Conservation (phyloP, 495 filamentous ascomycete species). For the Talaromyces thailandensis region DNA sequence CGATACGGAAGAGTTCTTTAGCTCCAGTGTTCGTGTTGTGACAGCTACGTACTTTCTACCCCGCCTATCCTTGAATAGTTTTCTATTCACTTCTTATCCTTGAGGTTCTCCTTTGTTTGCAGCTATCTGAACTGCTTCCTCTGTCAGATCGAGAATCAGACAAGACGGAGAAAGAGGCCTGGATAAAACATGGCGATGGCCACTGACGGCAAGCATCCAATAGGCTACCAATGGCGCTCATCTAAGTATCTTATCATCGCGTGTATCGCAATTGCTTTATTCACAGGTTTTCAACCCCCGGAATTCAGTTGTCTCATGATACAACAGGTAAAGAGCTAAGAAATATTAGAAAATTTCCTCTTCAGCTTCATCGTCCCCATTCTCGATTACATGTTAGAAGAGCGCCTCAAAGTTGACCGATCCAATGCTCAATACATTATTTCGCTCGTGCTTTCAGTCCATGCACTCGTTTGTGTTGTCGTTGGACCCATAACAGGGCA, state of each 20-base stretch:
- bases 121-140: background rate
- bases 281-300: conserved; percentile 8
- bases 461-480: conserved; percentile 13
- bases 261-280: conserved; percentile 14
- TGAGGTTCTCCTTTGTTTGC: background rate
- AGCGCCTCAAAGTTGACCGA: conserved; percentile 5
- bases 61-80: background rate
- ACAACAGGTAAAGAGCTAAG: background rate
- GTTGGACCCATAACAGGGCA: conserved; percentile 13
- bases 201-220: background rate
- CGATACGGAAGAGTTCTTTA: background rate
- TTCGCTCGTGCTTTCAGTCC: conserved; percentile 5
- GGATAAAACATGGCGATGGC: background rate
- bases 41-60: background rate
- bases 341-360: conserved; percentile 8
- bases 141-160: background rate
- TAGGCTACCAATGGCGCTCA: conserved; percentile 13
- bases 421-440: conserved; percentile 9
- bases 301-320: background rate
- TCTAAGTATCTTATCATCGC: conserved; percentile 13
- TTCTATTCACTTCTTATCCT: background rate
- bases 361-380: conserved; percentile 14
- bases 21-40: background rate
- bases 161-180: background rate
- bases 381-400: conserved; percentile 7